Evolutionary conservation across 2,329 filamentous ascomycete species (phyloP).

Genomic region (Daldinia sp.): DNA sequence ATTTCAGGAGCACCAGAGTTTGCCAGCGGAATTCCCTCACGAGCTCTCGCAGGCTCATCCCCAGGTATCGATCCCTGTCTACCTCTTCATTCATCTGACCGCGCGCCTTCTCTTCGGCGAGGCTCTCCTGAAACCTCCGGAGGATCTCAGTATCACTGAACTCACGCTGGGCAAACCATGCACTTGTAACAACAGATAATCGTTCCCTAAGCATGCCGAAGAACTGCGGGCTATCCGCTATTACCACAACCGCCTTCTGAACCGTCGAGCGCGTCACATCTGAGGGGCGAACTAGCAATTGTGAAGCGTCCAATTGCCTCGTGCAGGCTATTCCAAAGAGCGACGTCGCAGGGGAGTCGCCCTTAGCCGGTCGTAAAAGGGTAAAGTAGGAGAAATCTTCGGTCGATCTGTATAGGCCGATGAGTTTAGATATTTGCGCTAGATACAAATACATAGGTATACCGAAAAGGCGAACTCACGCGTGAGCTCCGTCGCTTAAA

Average conservation of each 20-base stretch:
- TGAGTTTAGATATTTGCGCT: slow-evolving; percentile 24
- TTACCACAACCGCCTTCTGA: slow-evolving; percentile 96
- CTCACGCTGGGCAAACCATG: slow-evolving; percentile 95
- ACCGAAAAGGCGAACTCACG: slow-evolving; percentile 62
- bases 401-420: slow-evolving; percentile 65
- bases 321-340: slow-evolving; percentile 97
- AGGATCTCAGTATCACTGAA: slow-evolving; percentile 93
- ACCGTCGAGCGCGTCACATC: slow-evolving; percentile 98
- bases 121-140: slow-evolving; percentile 87
- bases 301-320: slow-evolving; percentile 82
- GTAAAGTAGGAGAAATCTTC: slow-evolving; percentile 99
- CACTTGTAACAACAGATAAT: slow-evolving; percentile 86
- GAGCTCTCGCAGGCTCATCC: slow-evolving; percentile 86
- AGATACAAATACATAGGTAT: not conserved
- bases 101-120: slow-evolving; percentile 71
- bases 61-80: slow-evolving; percentile 86
- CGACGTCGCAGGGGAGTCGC: slow-evolving; percentile 70
- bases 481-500: slow-evolving; percentile 92
- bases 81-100: slow-evolving; percentile 69
- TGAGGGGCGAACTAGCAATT: slow-evolving; percentile 78
- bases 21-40: slow-evolving; percentile 95
- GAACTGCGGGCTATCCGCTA: slow-evolving; percentile 87
- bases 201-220: slow-evolving; percentile 93
- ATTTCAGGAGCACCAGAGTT: slow-evolving; percentile 93
- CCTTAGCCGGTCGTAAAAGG: slow-evolving; percentile 71